These are phyloP conservation scores for Elymus sibiricus DNA, from an alignment of 176 grass and related monocot genomes.

Conservation along the genomic window DNA sequence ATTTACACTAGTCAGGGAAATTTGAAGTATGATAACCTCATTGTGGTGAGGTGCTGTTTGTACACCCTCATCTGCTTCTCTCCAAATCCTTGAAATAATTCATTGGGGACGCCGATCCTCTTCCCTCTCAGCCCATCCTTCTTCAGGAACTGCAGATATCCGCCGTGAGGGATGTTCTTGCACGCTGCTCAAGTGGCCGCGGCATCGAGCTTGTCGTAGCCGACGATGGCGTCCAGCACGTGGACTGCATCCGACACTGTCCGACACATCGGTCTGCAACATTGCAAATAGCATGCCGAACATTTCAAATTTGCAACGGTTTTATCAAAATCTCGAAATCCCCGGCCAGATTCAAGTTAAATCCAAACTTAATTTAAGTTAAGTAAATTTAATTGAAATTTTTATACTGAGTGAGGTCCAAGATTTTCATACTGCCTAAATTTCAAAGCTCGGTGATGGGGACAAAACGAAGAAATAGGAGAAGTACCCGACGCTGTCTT, in stretches of 20 bases:
- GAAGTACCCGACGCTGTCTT: constrained; percentile 47
- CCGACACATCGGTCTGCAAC: constrained; percentile 52
- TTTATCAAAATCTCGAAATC: no score
- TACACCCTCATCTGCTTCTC: constrained; percentile 1
- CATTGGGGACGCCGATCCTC: constrained; percentile 37
- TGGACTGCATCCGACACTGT: constrained; percentile 54
- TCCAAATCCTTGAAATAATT: neutral
- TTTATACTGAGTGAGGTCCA: no score
- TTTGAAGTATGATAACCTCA: constrained; percentile 23
- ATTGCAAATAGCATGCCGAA: no score
- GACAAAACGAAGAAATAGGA: neutral
- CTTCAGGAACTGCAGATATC: constrained; percentile 64
- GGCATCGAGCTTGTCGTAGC: constrained; percentile 42
- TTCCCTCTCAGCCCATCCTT: constrained; percentile 52
- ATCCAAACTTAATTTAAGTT: no score
- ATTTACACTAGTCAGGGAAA: neutral
- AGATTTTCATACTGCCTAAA: no score
- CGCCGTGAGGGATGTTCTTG: constrained; percentile 49
- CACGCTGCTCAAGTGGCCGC: constrained; percentile 31
- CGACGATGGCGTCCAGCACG: constrained; percentile 55
- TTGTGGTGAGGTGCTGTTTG: constrained; percentile 26
- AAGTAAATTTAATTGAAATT: no score
- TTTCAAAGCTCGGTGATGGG: no score
- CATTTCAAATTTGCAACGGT: no score
- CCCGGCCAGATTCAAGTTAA: no score